Evolutionary conservation across 306 rosid genomes (phyloP).

Genomic region (Leucaena leucocephala): DNA sequence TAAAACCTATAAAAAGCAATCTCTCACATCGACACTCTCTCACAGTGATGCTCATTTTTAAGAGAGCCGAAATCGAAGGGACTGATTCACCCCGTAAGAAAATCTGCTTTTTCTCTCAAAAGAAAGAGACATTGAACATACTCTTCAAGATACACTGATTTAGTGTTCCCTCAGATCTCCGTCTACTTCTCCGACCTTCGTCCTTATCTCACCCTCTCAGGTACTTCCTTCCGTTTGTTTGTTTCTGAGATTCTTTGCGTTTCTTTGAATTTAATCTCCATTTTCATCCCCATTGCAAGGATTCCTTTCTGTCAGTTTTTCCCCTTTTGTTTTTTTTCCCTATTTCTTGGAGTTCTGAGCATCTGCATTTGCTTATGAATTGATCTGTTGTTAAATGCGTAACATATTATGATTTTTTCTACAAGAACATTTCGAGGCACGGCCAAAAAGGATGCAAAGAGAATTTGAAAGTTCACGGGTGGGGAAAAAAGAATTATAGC

Average conservation of each 20-base stretch:
- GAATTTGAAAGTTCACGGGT: neutral
- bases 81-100: neutral
- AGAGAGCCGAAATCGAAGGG: constrained; percentile 16
- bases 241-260: constrained; percentile 8
- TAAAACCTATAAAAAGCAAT: constrained; percentile 37
- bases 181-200: constrained; percentile 19
- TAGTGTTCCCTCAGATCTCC: constrained; percentile 26
- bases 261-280: constrained; percentile 3
- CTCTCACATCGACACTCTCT: neutral
- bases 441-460: neutral
- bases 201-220: neutral
- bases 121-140: neutral
- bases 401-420: neutral
- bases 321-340: neutral
- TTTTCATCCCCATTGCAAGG: neutral
- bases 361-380: constrained; percentile 3
- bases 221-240: constrained; percentile 14
- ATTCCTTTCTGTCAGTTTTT: neutral
- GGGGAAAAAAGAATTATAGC: neutral
- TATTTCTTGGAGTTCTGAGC: neutral
- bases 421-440: too few species aligned
- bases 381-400: neutral
- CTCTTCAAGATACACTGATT: constrained; percentile 20
- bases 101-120: neutral
- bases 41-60: constrained; percentile 11